phyloP scores from a whole-genome alignment of 768 basidiomycete species.

The Daedaleopsis sinensis region DNA sequence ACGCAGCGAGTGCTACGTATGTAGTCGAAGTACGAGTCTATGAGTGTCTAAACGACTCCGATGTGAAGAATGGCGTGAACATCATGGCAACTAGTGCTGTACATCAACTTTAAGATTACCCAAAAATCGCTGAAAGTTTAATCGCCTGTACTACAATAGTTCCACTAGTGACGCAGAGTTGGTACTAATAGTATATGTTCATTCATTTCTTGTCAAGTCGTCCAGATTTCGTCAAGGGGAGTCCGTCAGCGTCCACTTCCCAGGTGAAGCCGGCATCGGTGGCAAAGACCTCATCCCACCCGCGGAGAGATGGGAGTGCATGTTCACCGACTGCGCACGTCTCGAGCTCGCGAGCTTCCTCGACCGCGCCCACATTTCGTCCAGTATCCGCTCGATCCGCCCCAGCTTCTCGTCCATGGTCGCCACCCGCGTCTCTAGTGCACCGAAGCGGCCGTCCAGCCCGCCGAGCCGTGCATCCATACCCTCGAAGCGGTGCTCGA shows the following conservation, averaged over 20 bases:
- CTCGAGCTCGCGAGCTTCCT: background rate
- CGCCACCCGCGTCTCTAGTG: slow-evolving; percentile 15
- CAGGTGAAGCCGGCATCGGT: background rate
- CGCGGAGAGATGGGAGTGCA: background rate
- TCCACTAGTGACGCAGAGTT: no score
- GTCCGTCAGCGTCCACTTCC: background rate
- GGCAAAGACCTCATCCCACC: background rate
- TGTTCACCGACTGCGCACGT: background rate
- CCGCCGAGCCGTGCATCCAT: slow-evolving; percentile 24
- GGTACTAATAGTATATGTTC: no score
- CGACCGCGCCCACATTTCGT: background rate
- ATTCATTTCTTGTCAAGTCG: no score
- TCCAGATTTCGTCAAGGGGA: background rate
- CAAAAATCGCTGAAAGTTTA: no score
- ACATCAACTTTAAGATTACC: no score
- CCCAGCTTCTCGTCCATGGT: slow-evolving; percentile 21
- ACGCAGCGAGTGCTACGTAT: no score
- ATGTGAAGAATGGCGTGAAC: no score
- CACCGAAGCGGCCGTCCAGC: slow-evolving; percentile 23
- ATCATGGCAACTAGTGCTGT: no score
- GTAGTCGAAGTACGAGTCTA: no score
- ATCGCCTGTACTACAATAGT: no score
- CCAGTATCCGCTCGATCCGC: slow-evolving; percentile 26
- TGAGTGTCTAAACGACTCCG: no score
- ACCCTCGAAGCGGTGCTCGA: background rate